Evolutionary conservation across 495 filamentous ascomycete species (phyloP), one percentile per base, ranked within the genome.

Genomic region (Cryomyces minteri): DNA sequence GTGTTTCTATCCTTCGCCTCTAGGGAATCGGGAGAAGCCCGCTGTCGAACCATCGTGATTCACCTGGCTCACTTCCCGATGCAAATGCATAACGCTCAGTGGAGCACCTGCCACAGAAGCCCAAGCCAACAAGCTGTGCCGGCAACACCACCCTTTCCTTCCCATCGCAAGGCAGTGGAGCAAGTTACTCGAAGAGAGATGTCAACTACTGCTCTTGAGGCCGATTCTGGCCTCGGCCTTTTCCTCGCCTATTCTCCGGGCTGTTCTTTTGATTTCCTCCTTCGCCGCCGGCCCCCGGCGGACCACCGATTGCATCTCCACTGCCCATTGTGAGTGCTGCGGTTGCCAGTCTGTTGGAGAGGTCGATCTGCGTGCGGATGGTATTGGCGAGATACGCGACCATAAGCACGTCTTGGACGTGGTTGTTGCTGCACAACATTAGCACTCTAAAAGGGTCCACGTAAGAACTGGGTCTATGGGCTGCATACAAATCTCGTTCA

Each of bases 341-440:
- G 10, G 86, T 94, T 43, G 90, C 87, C 49, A 96, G 67, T 31
- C 88, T 76, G 68, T 94, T 92, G 41, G 87, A 90, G 38, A 98
- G 76, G 61, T 96, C 90, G 63, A 98, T 98, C 70, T 98, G 90
- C 54, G 88, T 95, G 62, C 90, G 85, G 65, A 98, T 93, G 42
- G 88, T 95, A 70, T 96, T 98, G 54, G 90, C 86, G 40, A 98
- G 72, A 70, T 98, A 98, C 41, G 84, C 86, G 51, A 96, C 86
- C 55, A 95, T 81, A 41, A 98, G 77, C 47, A 98, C 87, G 59
- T 98, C 90, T 68, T 98, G 90, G 63, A 98, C 84, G 67, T 98
- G 90, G 67, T 92, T 92, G 73, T 98, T 96, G 76, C 76, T 79
- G 59, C 39, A 42, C 14, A 49, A 60, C 48, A 43, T 46, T 47